Evolutionary conservation across 1,284 basidiomycete species (phyloP), one percentile per base, ranked within the genome.

Genomic region (Irpex sp.): DNA sequence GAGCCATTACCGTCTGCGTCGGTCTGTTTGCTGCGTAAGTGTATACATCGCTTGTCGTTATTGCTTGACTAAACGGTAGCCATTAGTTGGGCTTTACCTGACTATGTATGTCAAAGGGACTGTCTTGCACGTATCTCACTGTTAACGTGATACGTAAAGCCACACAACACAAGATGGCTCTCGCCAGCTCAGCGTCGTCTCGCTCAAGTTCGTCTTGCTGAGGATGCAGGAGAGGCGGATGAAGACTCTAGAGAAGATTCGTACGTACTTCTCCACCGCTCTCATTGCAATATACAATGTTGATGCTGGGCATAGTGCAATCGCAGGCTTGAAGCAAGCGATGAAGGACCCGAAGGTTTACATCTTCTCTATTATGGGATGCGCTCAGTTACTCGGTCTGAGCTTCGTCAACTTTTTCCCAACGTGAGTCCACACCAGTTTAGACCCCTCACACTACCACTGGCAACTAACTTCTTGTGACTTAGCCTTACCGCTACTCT

Each of bases 321-420:
- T 82, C 47, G 74, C 76, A 31, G 88, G 88, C 0, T 72, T 91
- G 15, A 78, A 79, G 60, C 72, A 86, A 69, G 89, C 88, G 0
- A 65, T 89, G 61, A 83, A 79, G 62, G 90, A 92, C 68, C 78
- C 81, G 19, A 86, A 88, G 70, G 84, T 89, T 1, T 75, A 73
- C 26, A 72, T 91, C 19, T 86, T 92, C 66, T 78, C 85, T 55
- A 48, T 89, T 9, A 82, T 86, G 79, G 74, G 74, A 3, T 81
- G 79, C 37, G 71, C 81, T 0, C 82, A 84, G 65, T 71, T 85
- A 7, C 70, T 92, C 9, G 88, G 89, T 0, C 75, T 90, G 34
- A 88, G 86, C 55, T 92, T 89, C 72, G 85, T 88, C 60, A 85
- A 87, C 67, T 92, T 89, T 79, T 92, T 91, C 77, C 87, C 86